A percentile compares a stretch with the other conserved stretches of the same genome.
These are phyloP conservation scores for Litchi chinensis DNA, from an alignment of 345 rosid species.

Conservation along the genomic window DNA sequence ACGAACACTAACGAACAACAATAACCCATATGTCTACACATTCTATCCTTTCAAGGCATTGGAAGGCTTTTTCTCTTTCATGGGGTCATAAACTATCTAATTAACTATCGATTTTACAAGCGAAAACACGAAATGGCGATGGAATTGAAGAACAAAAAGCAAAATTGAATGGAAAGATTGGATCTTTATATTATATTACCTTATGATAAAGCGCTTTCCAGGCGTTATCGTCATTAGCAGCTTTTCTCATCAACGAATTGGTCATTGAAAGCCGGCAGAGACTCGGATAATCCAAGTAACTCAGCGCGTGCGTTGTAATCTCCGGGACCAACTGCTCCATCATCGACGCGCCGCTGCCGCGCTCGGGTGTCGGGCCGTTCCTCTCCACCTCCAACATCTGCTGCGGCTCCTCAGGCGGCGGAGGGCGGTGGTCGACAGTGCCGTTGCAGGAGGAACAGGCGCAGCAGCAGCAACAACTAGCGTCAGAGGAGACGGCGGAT, in stretches of 20 bases:
- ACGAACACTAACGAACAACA: too few species aligned
- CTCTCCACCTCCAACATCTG: conserved; percentile 34
- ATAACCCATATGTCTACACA: not conserved
- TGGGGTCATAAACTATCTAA: not conserved
- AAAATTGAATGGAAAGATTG: not conserved
- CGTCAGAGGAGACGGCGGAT: conserved; percentile 18
- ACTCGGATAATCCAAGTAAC: conserved; percentile 96
- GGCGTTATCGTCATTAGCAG: conserved; percentile 98
- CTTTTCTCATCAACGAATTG: conserved; percentile 94
- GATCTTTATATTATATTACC: conserved; percentile 39
- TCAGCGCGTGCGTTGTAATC: conserved; percentile 95
- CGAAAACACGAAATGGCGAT: not conserved
- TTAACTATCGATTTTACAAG: not conserved
- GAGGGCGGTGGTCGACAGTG: not conserved
- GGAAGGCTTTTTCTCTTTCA: not conserved
- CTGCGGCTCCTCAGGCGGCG: conserved; percentile 2
- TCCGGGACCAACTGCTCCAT: conserved; percentile 99
- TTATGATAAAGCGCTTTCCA: conserved; percentile 98
- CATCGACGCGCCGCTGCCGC: conserved; percentile 86
- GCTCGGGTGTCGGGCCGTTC: conserved; percentile 43
- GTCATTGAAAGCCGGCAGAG: conserved; percentile 97
- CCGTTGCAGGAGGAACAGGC: conserved; percentile 39
- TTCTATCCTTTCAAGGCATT: not conserved
- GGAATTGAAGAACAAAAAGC: not conserved
- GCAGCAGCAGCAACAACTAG: conserved; percentile 32